phyloP scores from a whole-genome alignment of 306 rosid species.

The Lablab purpureus region DNA sequence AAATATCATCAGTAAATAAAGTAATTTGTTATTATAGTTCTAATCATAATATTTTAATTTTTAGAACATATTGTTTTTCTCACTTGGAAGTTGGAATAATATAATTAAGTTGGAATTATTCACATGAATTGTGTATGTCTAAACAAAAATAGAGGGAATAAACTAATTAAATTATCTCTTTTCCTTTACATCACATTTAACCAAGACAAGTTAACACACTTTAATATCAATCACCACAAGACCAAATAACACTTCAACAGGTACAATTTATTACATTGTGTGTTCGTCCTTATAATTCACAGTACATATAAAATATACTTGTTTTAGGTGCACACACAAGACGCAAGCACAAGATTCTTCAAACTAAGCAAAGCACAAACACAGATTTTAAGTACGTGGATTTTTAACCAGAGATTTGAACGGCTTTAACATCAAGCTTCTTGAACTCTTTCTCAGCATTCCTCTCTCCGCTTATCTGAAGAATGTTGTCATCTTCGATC shows the following conservation, averaged over 20 bases:
- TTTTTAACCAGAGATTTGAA: neutral
- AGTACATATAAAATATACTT: neutral
- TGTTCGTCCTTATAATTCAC: neutral
- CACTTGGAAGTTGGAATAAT: too few relatives aligned
- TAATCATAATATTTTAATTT: too few relatives aligned
- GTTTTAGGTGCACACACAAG: neutral
- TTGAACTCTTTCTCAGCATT: neutral
- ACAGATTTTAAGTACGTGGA: neutral
- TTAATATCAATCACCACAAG: too few relatives aligned
- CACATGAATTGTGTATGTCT: too few relatives aligned
- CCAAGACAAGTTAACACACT: neutral
- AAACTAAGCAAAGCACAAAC: neutral
- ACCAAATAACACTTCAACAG: neutral
- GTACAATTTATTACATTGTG: neutral
- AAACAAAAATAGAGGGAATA: too few relatives aligned
- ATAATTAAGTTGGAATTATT: too few relatives aligned
- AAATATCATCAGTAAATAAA: too few relatives aligned
- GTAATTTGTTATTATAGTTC: too few relatives aligned
- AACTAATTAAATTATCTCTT: too few relatives aligned
- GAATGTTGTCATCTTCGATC: neutral
- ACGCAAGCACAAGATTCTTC: neutral
- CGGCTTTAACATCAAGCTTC: neutral
- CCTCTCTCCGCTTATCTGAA: conserved; percentile 16
- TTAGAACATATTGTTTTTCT: too few relatives aligned
- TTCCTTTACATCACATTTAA: too few relatives aligned